Percentiles rank a stretch among this genome's conserved stretches.
Evolutionary conservation across 257 asterid genomes (phyloP).

Genomic region (Misopates orontium): DNA sequence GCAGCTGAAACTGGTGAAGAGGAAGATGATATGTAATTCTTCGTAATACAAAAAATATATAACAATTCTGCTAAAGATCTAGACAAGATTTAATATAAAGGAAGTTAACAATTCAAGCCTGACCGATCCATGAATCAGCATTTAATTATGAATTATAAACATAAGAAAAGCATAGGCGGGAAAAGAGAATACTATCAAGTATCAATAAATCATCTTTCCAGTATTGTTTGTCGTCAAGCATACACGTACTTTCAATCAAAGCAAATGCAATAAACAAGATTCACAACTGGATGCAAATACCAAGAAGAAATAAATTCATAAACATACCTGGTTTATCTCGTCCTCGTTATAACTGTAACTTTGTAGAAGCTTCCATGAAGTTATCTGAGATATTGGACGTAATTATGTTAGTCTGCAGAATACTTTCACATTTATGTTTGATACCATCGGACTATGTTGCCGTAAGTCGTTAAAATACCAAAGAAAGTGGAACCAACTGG

Average conservation of each 20-base stretch:
- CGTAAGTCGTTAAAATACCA: neutral
- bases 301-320: neutral
- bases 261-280: neutral
- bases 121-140: neutral
- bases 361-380: constrained; percentile 62
- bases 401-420: constrained; percentile 23
- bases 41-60: too few relatives aligned
- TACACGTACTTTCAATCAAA: neutral
- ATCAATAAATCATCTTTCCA: neutral
- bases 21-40: neutral
- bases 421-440: neutral
- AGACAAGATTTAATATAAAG: neutral
- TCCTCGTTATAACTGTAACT: constrained; percentile 79
- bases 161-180: neutral
- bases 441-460: too few relatives aligned
- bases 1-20: neutral
- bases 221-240: neutral
- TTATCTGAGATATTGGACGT: constrained; percentile 43
- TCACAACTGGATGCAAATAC: constrained; percentile 5
- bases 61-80: too few relatives aligned
- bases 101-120: neutral
- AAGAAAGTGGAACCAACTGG: neutral
- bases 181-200: neutral
- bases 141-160: neutral
- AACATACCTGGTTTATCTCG: constrained; percentile 85